Evolutionary conservation across 306 rosid genomes (phyloP).

Genomic region (Nissolia schottii): DNA sequence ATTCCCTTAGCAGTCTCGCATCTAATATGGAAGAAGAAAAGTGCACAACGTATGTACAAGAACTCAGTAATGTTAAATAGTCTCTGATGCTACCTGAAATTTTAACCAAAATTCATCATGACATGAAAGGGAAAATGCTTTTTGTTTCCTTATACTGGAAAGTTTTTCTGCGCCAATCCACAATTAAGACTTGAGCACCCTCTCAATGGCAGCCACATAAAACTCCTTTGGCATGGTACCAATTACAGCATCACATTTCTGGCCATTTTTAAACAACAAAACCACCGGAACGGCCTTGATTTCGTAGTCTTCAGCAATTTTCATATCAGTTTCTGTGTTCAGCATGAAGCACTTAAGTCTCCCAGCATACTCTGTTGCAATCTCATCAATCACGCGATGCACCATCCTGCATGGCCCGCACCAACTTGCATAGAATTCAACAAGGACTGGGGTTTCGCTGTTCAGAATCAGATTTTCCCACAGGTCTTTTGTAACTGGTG

Average conservation of each 20-base stretch:
- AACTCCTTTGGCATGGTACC: slow-evolving; percentile 98
- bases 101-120: slow-evolving; percentile 22
- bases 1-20: background rate
- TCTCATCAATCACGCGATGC: slow-evolving; percentile 75
- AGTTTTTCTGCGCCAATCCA: background rate
- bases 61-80: slow-evolving; percentile 7
- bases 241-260: slow-evolving; percentile 67
- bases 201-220: slow-evolving; percentile 83
- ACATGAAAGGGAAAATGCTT: slow-evolving; percentile 12
- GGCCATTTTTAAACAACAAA: slow-evolving; percentile 72
- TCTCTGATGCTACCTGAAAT: slow-evolving; percentile 4
- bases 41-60: slow-evolving; percentile 33
- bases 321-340: slow-evolving; percentile 63
- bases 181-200: slow-evolving; percentile 50
- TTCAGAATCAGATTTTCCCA: slow-evolving; percentile 65
- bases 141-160: background rate
- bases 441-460: slow-evolving; percentile 73
- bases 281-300: slow-evolving; percentile 96
- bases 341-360: slow-evolving; percentile 67
- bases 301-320: slow-evolving; percentile 71
- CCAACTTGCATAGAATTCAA: slow-evolving; percentile 89
- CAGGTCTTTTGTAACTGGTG: slow-evolving; percentile 52
- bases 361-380: slow-evolving; percentile 67
- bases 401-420: slow-evolving; percentile 98
- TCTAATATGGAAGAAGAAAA: background rate